Conservation (phyloP, 148 eudicot genomes). For the Cornus florida region DNA sequence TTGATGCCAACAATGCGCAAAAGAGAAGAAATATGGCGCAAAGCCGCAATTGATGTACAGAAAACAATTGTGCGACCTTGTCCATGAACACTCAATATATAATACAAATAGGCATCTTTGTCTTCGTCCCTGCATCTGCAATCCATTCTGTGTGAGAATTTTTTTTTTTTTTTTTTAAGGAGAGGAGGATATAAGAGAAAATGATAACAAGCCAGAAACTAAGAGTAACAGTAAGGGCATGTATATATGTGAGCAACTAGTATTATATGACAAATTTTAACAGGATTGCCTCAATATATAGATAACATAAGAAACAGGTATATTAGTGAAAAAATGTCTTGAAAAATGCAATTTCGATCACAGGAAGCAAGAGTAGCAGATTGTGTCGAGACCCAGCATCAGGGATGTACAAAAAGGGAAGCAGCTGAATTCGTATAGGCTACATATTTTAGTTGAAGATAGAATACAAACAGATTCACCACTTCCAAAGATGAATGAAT, state of each 20-base stretch:
- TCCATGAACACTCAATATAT: conserved; percentile 86
- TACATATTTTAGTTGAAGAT: too few relatives aligned
- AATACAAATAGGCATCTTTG: conserved; percentile 92
- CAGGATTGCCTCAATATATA: background rate
- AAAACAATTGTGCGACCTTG: conserved; percentile 88
- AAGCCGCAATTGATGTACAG: conserved; percentile 87
- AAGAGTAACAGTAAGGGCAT: background rate
- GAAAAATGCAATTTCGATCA: background rate
- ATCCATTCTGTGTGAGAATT: conserved; percentile 10
- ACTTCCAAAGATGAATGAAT: too few relatives aligned
- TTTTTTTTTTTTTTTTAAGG: background rate
- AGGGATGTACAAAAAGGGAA: background rate
- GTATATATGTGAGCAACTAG: background rate
- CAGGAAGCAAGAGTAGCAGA: background rate
- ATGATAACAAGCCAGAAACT: background rate
- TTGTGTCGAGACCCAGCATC: background rate
- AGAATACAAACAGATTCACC: too few relatives aligned
- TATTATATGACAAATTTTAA: too few relatives aligned
- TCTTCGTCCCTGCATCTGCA: conserved; percentile 92
- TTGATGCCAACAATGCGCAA: conserved; percentile 62
- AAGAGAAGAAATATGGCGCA: conserved; percentile 78
- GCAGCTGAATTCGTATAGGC: background rate
- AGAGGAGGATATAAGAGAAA: background rate
- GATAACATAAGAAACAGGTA: background rate
- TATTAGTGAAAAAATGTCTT: background rate